Percentiles rank a stretch among this genome's conserved stretches.
phyloP scores from a whole-genome alignment of 768 basidiomycete species.

The Amanita pallidorosea region DNA sequence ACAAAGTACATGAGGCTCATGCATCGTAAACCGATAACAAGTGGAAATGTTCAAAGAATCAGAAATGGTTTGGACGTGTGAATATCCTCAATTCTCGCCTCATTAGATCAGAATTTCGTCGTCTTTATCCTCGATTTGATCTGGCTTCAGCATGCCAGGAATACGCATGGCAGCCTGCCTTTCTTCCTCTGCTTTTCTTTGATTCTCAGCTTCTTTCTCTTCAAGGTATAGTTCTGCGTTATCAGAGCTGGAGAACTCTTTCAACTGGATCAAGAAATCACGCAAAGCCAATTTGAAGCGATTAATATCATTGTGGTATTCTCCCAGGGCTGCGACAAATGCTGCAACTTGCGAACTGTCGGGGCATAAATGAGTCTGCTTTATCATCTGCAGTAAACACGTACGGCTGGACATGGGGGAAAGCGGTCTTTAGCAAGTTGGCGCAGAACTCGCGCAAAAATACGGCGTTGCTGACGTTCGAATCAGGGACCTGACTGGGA shows the following conservation, averaged over 20 bases:
- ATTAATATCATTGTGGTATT: conserved; percentile 70
- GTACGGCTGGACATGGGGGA: conserved; percentile 85
- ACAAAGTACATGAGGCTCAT: neutral
- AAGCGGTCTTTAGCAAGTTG: conserved; percentile 77
- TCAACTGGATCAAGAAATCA: conserved; percentile 96
- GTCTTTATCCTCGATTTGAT: conserved; percentile 89
- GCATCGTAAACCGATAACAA: conserved; percentile 16
- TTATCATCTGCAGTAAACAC: conserved; percentile 15
- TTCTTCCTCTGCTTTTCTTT: conserved; percentile 72
- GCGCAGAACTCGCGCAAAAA: conserved; percentile 84
- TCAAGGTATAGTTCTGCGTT: conserved; percentile 88
- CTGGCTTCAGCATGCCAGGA: conserved; percentile 97
- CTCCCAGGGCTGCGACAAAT: conserved; percentile 59
- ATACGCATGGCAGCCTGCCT: conserved; percentile 85
- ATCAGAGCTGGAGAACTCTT: conserved; percentile 88
- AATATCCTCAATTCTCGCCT: neutral
- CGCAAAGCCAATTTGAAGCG: conserved; percentile 91
- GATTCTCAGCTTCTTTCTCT: conserved; percentile 84
- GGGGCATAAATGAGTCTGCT: neutral
- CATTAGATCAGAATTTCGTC: conserved; percentile 57
- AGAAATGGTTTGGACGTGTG: conserved; percentile 6
- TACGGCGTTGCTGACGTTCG: conserved; percentile 62
- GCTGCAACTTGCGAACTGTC: conserved; percentile 57
- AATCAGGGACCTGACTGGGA: conserved; percentile 56
- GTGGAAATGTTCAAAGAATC: conserved; percentile 8